Conservation (phyloP, 2,329 filamentous ascomycete species). For the Furcasterigmium furcatum region DNA sequence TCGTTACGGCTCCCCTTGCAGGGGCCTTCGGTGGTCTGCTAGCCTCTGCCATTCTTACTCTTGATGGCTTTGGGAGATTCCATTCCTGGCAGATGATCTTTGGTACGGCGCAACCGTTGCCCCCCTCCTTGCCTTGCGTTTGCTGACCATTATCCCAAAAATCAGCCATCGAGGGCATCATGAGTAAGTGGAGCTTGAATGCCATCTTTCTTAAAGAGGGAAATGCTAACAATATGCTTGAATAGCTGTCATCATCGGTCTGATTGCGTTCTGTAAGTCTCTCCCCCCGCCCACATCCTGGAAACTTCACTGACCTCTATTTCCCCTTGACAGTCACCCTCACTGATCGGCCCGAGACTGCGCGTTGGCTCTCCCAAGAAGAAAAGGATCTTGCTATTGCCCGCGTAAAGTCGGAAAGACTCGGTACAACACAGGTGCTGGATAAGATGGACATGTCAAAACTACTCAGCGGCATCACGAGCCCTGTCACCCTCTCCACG, state of each 20-base stretch:
- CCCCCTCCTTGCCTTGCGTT: too few relatives aligned
- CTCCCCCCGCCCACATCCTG: too few relatives aligned
- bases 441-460: slow-evolving; percentile 70
- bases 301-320: too few relatives aligned
- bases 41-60: slow-evolving; percentile 48
- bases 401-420: slow-evolving; percentile 65
- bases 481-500: slow-evolving; percentile 49
- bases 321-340: too few relatives aligned
- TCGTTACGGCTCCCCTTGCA: slow-evolving; percentile 35
- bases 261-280: slow-evolving; percentile 60
- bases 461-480: slow-evolving; percentile 58
- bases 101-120: too few relatives aligned
- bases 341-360: slow-evolving; percentile 67
- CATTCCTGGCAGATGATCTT: slow-evolving; percentile 68
- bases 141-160: too few relatives aligned
- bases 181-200: too few relatives aligned
- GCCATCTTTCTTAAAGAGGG: too few relatives aligned
- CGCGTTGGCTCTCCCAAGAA: slow-evolving; percentile 60
- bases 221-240: too few relatives aligned
- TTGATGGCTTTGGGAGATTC: slow-evolving; percentile 52
- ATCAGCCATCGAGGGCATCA: too few relatives aligned
- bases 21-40: slow-evolving; percentile 43
- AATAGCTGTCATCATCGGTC: too few relatives aligned
- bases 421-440: slow-evolving; percentile 60
- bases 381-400: slow-evolving; percentile 66